Base-by-base conservation (phyloP, 805 yeast species). In the Cyberlindnera americana region DNA sequence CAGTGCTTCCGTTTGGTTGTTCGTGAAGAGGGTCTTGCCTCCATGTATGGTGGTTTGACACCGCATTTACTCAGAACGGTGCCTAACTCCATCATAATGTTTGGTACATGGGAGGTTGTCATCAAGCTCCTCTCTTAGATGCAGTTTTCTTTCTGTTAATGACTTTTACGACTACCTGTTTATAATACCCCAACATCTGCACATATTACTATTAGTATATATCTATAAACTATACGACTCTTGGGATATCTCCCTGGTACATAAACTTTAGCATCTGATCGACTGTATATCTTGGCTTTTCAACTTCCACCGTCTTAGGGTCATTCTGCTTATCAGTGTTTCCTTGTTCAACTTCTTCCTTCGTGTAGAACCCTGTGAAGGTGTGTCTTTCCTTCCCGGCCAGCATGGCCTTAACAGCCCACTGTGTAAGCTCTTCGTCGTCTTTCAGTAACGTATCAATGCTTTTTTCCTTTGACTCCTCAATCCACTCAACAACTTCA, bases 31-130 rank as follows among this genome's bases (percentile, higher is more conserved):
- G 99, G 99, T 1, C 63, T 91, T 37, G 81, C 75, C 7, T 83
- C 96, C 11, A 84, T 93, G 88, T 93, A 93, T 60, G 96, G 99
- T 40, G 99, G 99, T 1, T 71, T 93, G 54, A 93, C 99, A 2
- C 97, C 99, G 4, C 99, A 93, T 65, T 68, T 93, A 55, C 75
- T 93, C 67, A 78, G 99, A 64, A 93, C 99, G 0, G 99, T 93
- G 37, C 99, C 99, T 3, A 93, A 93, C 64, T 85, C 95, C 56
- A 89, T 93, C 59, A 91, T 93, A 52, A 93, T 93, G 99, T 93
- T 93, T 69, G 99, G 99, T 33, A 90, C 98, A 3, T 93, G 98
- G 98, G 99, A 93, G 59, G 61, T 93, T 24, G 78, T 84, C 40
- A 78, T 83, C 34, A 73, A 72, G 41, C 50, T 77, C n/a, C 61